Evolutionary conservation across 2,329 filamentous ascomycete species (phyloP).

Genomic region (Aspergillus arachidicola): DNA sequence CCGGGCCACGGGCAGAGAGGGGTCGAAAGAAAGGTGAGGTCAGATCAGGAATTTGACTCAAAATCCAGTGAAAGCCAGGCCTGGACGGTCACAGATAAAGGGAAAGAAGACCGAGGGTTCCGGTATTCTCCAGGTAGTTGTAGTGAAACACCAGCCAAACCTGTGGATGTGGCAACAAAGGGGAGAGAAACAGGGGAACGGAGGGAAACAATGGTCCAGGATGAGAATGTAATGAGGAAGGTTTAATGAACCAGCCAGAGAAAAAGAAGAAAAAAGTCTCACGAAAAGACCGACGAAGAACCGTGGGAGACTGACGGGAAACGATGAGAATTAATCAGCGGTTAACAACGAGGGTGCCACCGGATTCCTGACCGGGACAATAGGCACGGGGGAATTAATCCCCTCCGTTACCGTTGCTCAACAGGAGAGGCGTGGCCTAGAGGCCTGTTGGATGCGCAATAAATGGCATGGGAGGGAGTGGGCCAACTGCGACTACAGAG

Average conservation of each 20-base stretch:
- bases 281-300: not conserved
- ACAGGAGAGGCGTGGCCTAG: not conserved
- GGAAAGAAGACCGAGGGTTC: not conserved
- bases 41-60: not conserved
- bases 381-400: not conserved
- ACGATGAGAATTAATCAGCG: constrained; percentile 5
- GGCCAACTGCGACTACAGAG: constrained; percentile 2
- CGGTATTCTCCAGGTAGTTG: not conserved
- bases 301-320: not conserved
- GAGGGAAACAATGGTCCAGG: not conserved
- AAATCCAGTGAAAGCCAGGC: not conserved
- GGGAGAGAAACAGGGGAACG: not conserved
- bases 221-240: not conserved
- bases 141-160: not conserved
- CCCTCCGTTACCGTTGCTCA: constrained; percentile 1
- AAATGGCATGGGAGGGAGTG: constrained; percentile 2
- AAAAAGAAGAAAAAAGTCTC: not conserved
- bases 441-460: not conserved
- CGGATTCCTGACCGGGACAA: not conserved
- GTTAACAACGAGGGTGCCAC: not conserved
- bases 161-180: not conserved
- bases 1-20: not conserved
- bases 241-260: constrained; percentile 1
- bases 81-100: too few species aligned
- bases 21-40: not conserved